These are phyloP conservation scores for Diaporthe aspalathi DNA, from an alignment of 2,329 filamentous ascomycete genomes.

Conservation along the genomic window DNA sequence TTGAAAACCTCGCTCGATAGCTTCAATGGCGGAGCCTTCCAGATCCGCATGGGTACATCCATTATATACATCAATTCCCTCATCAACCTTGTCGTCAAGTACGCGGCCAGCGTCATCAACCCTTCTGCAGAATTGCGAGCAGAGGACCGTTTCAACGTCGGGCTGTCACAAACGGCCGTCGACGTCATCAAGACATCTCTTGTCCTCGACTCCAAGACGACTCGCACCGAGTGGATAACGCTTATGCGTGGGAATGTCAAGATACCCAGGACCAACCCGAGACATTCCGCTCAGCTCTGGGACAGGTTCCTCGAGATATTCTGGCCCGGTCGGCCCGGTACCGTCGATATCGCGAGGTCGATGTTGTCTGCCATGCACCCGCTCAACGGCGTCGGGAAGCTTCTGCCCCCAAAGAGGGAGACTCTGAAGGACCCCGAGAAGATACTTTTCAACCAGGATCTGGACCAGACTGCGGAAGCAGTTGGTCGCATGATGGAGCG, in stretches of 20 bases:
- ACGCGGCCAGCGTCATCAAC: conserved; percentile 68
- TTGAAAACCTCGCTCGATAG: conserved; percentile 67
- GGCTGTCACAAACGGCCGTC: conserved; percentile 67
- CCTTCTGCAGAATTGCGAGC: conserved; percentile 61
- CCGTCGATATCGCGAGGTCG: conserved; percentile 78
- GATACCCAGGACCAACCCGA: conserved; percentile 74
- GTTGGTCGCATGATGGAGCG: conserved; percentile 82
- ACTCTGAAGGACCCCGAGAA: conserved; percentile 59
- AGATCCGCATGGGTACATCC: conserved; percentile 61
- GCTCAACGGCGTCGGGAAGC: conserved; percentile 80
- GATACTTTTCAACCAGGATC: conserved; percentile 81
- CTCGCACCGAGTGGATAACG: conserved; percentile 75
- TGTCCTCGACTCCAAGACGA: conserved; percentile 76
- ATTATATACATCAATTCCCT: conserved; percentile 73
- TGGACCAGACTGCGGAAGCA: conserved; percentile 65
- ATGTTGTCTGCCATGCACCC: conserved; percentile 78
- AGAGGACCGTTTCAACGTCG: conserved; percentile 59
- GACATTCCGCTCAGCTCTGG: conserved; percentile 82
- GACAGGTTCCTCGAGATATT: conserved; percentile 72
- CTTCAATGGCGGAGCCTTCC: conserved; percentile 61
- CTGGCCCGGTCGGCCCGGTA: conserved; percentile 60
- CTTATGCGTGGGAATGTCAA: conserved; percentile 67
- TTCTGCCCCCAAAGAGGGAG: conserved; percentile 66
- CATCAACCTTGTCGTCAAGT: conserved; percentile 72
- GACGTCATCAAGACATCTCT: conserved; percentile 75